Evolutionary conservation across 805 yeast genomes (phyloP), one percentile per base, ranked within the genome.

Genomic region (Saturnispora silvae): DNA sequence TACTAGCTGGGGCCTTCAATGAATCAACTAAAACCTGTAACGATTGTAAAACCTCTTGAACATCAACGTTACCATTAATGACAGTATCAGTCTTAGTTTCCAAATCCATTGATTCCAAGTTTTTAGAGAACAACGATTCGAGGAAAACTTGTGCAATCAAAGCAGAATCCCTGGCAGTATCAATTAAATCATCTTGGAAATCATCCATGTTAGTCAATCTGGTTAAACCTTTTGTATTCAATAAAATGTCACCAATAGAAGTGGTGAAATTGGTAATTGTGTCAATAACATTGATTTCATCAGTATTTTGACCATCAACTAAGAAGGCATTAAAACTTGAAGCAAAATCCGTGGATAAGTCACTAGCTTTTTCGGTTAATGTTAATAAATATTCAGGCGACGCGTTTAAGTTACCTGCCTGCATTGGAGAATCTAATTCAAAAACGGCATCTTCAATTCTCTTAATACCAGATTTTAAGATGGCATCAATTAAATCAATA

Each of bases 311-410:
- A 5, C 89, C 94, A 52, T 82, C 95, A 4, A 81, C 86, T 36
- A 84, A 63, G 50, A 72, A 79, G 36, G 73, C 68, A 53, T 79
- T 82, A 64, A 83, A 84, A 5, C 78, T 73, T 19, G 77, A 72
- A 4, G 94, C 81, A 56, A 86, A 83, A 28, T 80, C 87, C 5
- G 87, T 82, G 0, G 87, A 85, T 13, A 72, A 62, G 28, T 75
- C 71, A 0, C 84, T 72, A 15, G 80, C 69, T 45, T 77, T 70
- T 52, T 86, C 95, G 44, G 78, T 63, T 28, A 82, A 62, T 0
- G 89, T 77, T 25, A 77, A 61, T 17, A 80, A 57, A 48, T 72
- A 78, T 45, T 72, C 77, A 3, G 89, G 82, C 0, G 89, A 72
- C 2, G 92, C 68, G 53, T 76, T 77, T 46, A 76, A 74, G 52